Percentiles rank a stretch among this genome's conserved stretches.
Evolutionary conservation across 179 eudicot species (phyloP).

Genomic region (Beta macrorhiza): DNA sequence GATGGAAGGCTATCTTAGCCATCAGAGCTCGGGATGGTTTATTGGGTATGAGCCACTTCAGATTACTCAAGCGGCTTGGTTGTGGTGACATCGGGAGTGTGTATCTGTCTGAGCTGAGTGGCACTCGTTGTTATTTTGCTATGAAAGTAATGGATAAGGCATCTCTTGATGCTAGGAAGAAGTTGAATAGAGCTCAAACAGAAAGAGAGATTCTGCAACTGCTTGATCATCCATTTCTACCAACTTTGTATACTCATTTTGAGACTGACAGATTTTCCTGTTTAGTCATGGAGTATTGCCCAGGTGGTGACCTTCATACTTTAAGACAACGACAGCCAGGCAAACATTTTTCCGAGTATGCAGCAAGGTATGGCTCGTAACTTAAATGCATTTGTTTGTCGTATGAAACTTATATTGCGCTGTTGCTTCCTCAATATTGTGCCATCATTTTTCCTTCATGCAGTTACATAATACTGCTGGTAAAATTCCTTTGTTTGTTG

Average conservation of each 20-base stretch:
- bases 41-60: conserved; percentile 84
- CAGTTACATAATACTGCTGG: not conserved
- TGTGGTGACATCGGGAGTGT: conserved; percentile 93
- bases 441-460: not conserved
- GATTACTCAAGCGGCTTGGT: conserved; percentile 67
- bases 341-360: conserved; percentile 84
- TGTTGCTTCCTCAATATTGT: not conserved
- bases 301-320: conserved; percentile 87
- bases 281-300: conserved; percentile 90
- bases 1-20: conserved; percentile 87
- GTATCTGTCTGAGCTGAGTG: conserved; percentile 75
- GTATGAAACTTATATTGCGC: conserved; percentile 3
- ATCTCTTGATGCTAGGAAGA: conserved; percentile 80
- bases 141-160: conserved; percentile 96
- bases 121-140: conserved; percentile 74
- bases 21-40: conserved; percentile 63
- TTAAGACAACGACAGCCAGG: conserved; percentile 84
- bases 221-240: conserved; percentile 88
- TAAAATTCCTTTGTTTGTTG: not conserved
- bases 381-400: not conserved
- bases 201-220: conserved; percentile 87
- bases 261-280: conserved; percentile 87
- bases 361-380: conserved; percentile 58
- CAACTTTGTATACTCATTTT: conserved; percentile 85
- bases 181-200: conserved; percentile 75